These are phyloP conservation scores for Chaetomium tenue DNA, from an alignment of 495 filamentous ascomycete species.

Conservation along the genomic window DNA sequence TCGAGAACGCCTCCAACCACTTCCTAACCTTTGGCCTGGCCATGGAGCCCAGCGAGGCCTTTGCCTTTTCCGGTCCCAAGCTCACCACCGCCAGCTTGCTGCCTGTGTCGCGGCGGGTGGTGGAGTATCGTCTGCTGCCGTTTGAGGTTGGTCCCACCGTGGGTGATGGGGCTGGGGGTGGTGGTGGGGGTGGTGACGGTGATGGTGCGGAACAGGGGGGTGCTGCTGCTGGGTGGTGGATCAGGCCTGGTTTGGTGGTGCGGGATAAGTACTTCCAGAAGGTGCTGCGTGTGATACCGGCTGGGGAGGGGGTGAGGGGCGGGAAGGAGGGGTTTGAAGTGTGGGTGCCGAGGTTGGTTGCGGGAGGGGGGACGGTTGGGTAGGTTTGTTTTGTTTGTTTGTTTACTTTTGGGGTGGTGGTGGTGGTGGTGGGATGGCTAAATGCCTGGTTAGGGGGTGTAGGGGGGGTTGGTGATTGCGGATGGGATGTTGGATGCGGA, in stretches of 20 bases:
- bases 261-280: slow-evolving; percentile 90
- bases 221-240: slow-evolving; percentile 52
- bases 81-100: slow-evolving; percentile 70
- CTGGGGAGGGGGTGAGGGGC: slow-evolving; percentile 62
- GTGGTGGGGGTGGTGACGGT: not conserved
- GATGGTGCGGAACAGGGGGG: not conserved
- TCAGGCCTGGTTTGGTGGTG: slow-evolving; percentile 69
- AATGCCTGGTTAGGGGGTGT: no score
- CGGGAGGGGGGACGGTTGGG: not conserved
- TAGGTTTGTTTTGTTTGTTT: not conserved
- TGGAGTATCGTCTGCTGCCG: slow-evolving; percentile 69
- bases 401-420: no score
- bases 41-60: slow-evolving; percentile 90
- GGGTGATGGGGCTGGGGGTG: not conserved
- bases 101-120: slow-evolving; percentile 67
- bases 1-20: slow-evolving; percentile 93
- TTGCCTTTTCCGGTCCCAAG: slow-evolving; percentile 91
- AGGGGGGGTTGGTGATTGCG: not conserved
- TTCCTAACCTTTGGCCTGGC: slow-evolving; percentile 86
- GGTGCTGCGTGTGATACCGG: slow-evolving; percentile 67
- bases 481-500: not conserved
- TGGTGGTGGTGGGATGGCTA: no score
- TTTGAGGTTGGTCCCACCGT: slow-evolving; percentile 18
- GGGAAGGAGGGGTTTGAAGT: slow-evolving; percentile 70
- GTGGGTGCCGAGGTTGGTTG: slow-evolving; percentile 52